Conservation (phyloP, 148 eudicot species). For the Camellia granthamiana region DNA sequence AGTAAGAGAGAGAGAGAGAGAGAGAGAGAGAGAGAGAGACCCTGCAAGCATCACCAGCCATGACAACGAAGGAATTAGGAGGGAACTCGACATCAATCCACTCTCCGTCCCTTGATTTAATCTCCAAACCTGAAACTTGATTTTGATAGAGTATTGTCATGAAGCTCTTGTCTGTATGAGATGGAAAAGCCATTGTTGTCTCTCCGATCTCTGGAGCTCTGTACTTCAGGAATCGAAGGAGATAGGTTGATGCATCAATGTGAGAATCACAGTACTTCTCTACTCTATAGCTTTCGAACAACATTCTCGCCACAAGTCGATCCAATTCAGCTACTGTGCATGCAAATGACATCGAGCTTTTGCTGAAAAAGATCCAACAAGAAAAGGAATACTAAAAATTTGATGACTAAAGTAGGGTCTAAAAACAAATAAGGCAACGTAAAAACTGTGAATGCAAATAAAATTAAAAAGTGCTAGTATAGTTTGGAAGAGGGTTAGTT, state of each 20-base stretch:
- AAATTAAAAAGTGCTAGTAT: no score
- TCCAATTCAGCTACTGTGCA: conserved; percentile 36
- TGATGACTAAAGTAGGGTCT: not conserved
- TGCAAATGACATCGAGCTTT: conserved; percentile 33
- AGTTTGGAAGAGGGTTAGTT: no score
- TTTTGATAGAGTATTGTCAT: conserved; percentile 44
- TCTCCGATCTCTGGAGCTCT: conserved; percentile 32
- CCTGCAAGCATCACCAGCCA: conserved; percentile 52
- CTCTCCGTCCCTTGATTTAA: conserved; percentile 30
- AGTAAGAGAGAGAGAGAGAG: not conserved
- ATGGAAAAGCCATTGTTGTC: conserved; percentile 39
- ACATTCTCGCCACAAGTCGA: conserved; percentile 25
- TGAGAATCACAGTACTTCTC: conserved; percentile 30
- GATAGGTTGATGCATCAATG: conserved; percentile 34
- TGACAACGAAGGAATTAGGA: conserved; percentile 41
- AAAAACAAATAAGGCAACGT: not conserved
- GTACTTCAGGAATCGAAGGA: conserved; percentile 43
- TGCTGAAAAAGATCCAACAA: conserved; percentile 20
- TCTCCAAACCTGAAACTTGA: conserved; percentile 45
- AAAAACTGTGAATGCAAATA: not conserved
- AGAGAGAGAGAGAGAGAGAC: conserved; percentile 13
- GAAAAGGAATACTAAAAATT: not conserved
- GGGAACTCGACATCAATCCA: conserved; percentile 46
- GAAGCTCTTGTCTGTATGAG: conserved; percentile 52
- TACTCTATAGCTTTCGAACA: conserved; percentile 45